phyloP scores from a whole-genome alignment of 1,284 basidiomycete genomes.

The Phellopilus nigrolimitatus region DNA sequence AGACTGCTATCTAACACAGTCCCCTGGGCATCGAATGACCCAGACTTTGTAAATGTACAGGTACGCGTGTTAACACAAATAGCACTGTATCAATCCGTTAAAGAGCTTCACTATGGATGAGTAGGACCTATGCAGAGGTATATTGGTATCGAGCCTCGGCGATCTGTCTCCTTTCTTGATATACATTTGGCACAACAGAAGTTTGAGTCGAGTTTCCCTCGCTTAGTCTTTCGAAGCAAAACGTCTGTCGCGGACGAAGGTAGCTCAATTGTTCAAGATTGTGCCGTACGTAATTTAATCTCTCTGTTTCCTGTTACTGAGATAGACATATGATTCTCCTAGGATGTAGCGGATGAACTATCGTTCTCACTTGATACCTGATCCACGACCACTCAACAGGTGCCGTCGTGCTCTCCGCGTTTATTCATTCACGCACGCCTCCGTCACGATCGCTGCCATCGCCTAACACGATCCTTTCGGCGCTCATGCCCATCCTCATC shows the following conservation, averaged over 20 bases:
- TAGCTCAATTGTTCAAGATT: not conserved
- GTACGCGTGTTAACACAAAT: not conserved
- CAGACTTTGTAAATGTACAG: slow-evolving; percentile 5
- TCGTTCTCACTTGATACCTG: slow-evolving; percentile 5
- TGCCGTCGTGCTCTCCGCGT: slow-evolving; percentile 36
- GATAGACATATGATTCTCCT: not conserved
- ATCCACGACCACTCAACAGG: slow-evolving; percentile 29
- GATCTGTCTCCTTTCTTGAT: slow-evolving; percentile 1
- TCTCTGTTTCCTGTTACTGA: not conserved
- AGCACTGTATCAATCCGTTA: not conserved
- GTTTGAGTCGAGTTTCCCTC: slow-evolving; percentile 9
- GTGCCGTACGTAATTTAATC: slow-evolving; percentile 6
- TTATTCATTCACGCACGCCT: slow-evolving; percentile 38
- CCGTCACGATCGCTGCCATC: slow-evolving; percentile 24
- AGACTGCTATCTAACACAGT: not conserved
- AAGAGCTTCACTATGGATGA: not conserved
- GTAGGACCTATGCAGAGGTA: slow-evolving; percentile 12
- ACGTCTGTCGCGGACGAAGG: not conserved
- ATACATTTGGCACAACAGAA: slow-evolving; percentile 2
- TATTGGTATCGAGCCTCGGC: slow-evolving; percentile 1
- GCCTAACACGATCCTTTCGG: slow-evolving; percentile 29
- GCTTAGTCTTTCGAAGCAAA: slow-evolving; percentile 1
- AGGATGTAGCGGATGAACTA: not conserved
- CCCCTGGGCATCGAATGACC: slow-evolving; percentile 3
- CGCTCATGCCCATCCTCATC: slow-evolving; percentile 43